phyloP scores from a whole-genome alignment of 1,139 yeast genomes.

The Protomyces pachydermus region DNA sequence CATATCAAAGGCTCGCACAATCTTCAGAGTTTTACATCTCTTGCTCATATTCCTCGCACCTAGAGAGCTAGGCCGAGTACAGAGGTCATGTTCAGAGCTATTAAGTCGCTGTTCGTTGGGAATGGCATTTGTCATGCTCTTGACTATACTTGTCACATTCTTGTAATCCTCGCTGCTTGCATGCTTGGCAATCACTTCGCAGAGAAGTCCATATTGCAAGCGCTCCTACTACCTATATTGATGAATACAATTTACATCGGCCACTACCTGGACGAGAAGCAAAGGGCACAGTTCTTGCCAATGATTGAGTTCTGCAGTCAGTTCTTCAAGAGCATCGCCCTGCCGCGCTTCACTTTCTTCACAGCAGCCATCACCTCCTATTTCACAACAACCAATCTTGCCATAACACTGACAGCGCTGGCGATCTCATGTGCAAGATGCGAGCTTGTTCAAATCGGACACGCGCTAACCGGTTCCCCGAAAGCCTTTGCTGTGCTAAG shows the following conservation, averaged over 20 bases:
- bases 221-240: background rate
- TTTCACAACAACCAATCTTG: background rate
- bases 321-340: conserved; percentile 1
- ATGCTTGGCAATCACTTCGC: background rate
- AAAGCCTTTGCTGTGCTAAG: background rate
- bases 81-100: background rate
- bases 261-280: conserved; percentile 1
- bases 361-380: conserved; percentile 12
- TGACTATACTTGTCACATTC: background rate
- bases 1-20: too few species aligned
- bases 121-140: background rate
- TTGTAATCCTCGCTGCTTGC: background rate
- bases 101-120: background rate
- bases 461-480: conserved; percentile 1
- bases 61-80: too few species aligned
- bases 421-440: background rate
- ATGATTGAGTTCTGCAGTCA: background rate
- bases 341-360: conserved; percentile 1
- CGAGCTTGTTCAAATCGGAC: background rate
- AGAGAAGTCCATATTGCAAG: background rate
- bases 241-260: conserved; percentile 3
- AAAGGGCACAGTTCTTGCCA: background rate
- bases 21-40: too few species aligned
- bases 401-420: background rate
- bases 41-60: too few species aligned